Evolutionary conservation across 768 basidiomycete genomes (phyloP), one percentile per base, ranked within the genome.

Genomic region (Royoungia palumana): DNA sequence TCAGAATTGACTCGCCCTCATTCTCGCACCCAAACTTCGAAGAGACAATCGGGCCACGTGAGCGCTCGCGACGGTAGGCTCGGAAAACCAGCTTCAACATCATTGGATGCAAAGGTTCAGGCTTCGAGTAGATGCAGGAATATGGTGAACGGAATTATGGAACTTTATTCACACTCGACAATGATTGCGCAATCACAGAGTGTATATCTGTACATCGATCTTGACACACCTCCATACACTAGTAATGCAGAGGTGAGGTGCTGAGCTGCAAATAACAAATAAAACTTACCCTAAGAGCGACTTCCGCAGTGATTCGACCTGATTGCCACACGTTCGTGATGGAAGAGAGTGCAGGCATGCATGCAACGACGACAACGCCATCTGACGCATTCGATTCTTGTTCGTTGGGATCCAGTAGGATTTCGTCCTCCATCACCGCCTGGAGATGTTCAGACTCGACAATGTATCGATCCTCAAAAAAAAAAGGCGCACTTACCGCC

Each of bases 311-410:
- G 68, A 87, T 76, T 53, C 75, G 72, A 8, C 94, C 94, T 6
- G 82, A 80, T 65, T 94, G 84, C 87, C 89, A 92, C n/a, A 94
- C 51, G 63, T 80, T 90, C 2, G 93, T 94, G 11, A 94, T 71
- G 7, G 80, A 85, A 25, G 80, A 81, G 27, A 97, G 73, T 2
- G 95, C 94, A 47, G 96, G 95, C 75, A 99, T 83, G 49, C 85
- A 87, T 1, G 93, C 82, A 14, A 94, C 63, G 1, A 87, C 77
- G n/a, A 97, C 53, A n/a, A 78, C 82, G 0, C 87, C 87, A 12
- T 73, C 71, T 3, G 88, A 79, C 4, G 56, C 53, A 22, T 62
- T 66, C 1, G 76, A 74, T 63, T 97, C 94, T 35, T 78, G 75
- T 45, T 82, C 78, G 0, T 79, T 84, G 2, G 95, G 93, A 69